A percentile compares a stretch with the other conserved stretches of the same genome.
These are phyloP conservation scores for Sclerotinia glacialis DNA, from an alignment of 2,329 filamentous ascomycete genomes.

Conservation along the genomic window DNA sequence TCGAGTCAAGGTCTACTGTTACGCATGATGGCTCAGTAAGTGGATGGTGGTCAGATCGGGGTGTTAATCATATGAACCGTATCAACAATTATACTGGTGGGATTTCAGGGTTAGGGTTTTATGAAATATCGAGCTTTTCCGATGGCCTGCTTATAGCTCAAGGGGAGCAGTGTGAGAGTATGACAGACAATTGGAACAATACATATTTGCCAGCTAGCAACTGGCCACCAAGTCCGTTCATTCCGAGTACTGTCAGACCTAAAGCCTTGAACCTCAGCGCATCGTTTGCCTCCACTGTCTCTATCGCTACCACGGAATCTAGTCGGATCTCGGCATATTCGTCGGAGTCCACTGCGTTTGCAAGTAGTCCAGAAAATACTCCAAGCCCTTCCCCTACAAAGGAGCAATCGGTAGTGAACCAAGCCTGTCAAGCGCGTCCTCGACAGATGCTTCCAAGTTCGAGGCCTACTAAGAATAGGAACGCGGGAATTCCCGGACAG, in stretches of 20 bases:
- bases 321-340: conserved; percentile 26
- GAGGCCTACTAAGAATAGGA: conserved; percentile 15
- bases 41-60: conserved; percentile 24
- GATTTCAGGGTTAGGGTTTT: conserved; percentile 17
- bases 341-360: conserved; percentile 25
- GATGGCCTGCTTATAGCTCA: conserved; percentile 28
- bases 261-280: conserved; percentile 30
- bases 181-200: conserved; percentile 24
- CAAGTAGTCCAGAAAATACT: conserved; percentile 23
- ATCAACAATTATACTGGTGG: not conserved
- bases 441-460: conserved; percentile 32
- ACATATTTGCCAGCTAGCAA: not conserved
- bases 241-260: conserved; percentile 33
- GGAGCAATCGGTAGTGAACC: conserved; percentile 20
- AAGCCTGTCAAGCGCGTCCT: conserved; percentile 8
- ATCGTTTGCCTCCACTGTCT: conserved; percentile 25
- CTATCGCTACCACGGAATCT: conserved; percentile 28
- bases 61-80: not conserved
- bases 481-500: conserved; percentile 26
- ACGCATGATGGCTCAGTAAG: not conserved
- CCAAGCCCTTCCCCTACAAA: conserved; percentile 23
- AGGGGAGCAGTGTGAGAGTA: conserved; percentile 13
- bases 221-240: conserved; percentile 23
- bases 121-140: conserved; percentile 18
- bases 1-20: not conserved